Evolutionary conservation across 2,329 filamentous ascomycete genomes (phyloP), one percentile per base, ranked within the genome.

Genomic region (Colletotrichum filicis): DNA sequence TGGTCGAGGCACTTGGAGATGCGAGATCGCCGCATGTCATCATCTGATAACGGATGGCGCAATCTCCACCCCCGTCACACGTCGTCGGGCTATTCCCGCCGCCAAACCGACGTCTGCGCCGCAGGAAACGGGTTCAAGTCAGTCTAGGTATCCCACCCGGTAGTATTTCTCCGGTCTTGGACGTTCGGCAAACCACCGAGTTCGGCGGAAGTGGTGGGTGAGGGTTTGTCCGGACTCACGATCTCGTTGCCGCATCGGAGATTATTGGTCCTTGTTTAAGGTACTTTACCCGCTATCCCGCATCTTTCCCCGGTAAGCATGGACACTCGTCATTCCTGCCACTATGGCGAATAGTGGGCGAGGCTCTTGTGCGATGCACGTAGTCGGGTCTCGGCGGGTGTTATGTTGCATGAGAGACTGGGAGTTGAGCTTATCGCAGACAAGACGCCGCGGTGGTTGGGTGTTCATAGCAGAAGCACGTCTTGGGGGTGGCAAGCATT

Each of bases 31-130:
- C 69, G 14, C 49, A 64, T 61, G 52, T 74, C 73, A 70, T 70
- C 73, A 74, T 74, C 63, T 74, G 73, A 71, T 74, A 71, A 67
- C 46, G 66, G 66, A 74, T 74, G 61, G 66, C 71, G 73, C 73
- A 74, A 74, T 73, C 66, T 28, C 66, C 56, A 73, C 58, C 52
- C 59, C 46, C 59, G 24, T 26, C 56, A 6, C 26, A 28, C 16
- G 61, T n/a, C 52, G 16, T 71, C 52, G 62, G 65, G 30, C 16
- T 19, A 9, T n/a, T 28, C 9, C 28, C 28, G 52, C 59, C 26
- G 8, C 7, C 3, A 28, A 58, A 32, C 55, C 66, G 53, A 32
- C n/a, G n/a, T 42, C 28, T 24, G 32, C 28, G 57, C 67, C 49
- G n/a, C 28, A 65, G 11, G 5, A 16, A 42, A 24, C 22, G 16